These are phyloP conservation scores for Cadophora luteo-olivacea DNA, from an alignment of 2,329 filamentous ascomycete genomes.

Conservation along the genomic window DNA sequence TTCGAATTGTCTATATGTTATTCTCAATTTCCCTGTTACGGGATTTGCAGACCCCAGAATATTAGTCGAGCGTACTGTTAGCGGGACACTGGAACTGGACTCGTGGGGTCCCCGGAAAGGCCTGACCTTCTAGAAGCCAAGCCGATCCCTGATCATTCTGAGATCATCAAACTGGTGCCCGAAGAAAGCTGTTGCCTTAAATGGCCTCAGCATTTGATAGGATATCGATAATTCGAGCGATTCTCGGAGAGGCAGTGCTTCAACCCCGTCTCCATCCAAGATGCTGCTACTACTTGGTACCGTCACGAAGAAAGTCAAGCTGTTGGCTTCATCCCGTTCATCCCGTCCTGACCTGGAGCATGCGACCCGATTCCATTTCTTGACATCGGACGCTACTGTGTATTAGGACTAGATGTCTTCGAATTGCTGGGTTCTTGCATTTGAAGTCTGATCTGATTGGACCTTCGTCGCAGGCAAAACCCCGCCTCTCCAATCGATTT, in stretches of 20 bases:
- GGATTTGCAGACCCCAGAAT: background rate
- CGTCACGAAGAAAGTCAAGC: background rate
- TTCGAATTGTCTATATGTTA: too few relatives aligned
- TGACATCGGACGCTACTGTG: background rate
- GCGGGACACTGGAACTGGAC: background rate
- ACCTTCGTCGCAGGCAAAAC: background rate
- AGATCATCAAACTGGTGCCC: constrained; percentile 3
- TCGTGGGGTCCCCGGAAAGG: constrained; percentile 4
- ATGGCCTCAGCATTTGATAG: constrained; percentile 3
- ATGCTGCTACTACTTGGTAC: background rate
- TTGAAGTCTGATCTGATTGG: background rate
- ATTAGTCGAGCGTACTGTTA: background rate
- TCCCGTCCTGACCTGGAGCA: background rate
- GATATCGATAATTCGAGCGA: background rate
- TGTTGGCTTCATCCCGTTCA: background rate
- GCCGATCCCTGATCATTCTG: background rate
- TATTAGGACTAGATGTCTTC: background rate
- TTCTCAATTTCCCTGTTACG: too few relatives aligned
- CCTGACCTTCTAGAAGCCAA: constrained; percentile 1
- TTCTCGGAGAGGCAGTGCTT: background rate
- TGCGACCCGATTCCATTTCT: constrained; percentile 6
- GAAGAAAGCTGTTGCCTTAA: constrained; percentile 2
- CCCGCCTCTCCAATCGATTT: constrained; percentile 2
- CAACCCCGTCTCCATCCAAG: background rate
- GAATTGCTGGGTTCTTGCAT: background rate